Conservation (phyloP, 1,139 yeast genomes). For the Sugiyamaella novakii region DNA sequence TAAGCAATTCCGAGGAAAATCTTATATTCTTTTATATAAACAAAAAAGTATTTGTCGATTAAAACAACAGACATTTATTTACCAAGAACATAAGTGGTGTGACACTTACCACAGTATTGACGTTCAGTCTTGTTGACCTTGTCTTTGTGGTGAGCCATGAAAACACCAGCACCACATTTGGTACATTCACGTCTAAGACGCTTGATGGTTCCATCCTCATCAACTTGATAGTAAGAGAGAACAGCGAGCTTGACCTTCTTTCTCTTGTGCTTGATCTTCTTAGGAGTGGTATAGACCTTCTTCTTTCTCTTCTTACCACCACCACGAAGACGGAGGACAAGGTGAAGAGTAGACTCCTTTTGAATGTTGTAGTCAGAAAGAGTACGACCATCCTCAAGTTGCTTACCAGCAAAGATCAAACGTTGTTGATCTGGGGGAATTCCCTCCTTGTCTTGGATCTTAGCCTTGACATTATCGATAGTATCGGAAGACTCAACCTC, state of each 20-base stretch:
- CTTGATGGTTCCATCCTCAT: slow-evolving; percentile 97
- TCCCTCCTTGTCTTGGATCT: slow-evolving; percentile 99
- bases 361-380: slow-evolving; percentile 99
- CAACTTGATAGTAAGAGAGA: slow-evolving; percentile 99
- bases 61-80: slow-evolving; percentile 19
- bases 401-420: slow-evolving; percentile 99
- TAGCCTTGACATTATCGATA: slow-evolving; percentile 98
- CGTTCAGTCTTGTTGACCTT: slow-evolving; percentile 95
- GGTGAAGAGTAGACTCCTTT: slow-evolving; percentile 98
- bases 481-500: slow-evolving; percentile 99
- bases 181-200: slow-evolving; percentile 99
- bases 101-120: slow-evolving; percentile 99
- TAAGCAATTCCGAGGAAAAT: slow-evolving; percentile 1
- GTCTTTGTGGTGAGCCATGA: slow-evolving; percentile 99
- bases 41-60: slow-evolving; percentile 1
- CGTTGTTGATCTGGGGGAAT: slow-evolving; percentile 99
- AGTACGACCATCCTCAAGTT: slow-evolving; percentile 99
- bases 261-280: slow-evolving; percentile 99
- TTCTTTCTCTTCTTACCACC: slow-evolving; percentile 99
- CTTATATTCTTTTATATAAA: slow-evolving; percentile 4
- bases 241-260: slow-evolving; percentile 99
- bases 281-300: slow-evolving; percentile 99
- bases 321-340: slow-evolving; percentile 99
- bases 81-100: slow-evolving; percentile 68
- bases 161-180: slow-evolving; percentile 96